Percentiles rank a stretch among this genome's conserved stretches.
Conservation (phyloP, 2,329 filamentous ascomycete species). For the Botryosphaeria dothidea region DNA sequence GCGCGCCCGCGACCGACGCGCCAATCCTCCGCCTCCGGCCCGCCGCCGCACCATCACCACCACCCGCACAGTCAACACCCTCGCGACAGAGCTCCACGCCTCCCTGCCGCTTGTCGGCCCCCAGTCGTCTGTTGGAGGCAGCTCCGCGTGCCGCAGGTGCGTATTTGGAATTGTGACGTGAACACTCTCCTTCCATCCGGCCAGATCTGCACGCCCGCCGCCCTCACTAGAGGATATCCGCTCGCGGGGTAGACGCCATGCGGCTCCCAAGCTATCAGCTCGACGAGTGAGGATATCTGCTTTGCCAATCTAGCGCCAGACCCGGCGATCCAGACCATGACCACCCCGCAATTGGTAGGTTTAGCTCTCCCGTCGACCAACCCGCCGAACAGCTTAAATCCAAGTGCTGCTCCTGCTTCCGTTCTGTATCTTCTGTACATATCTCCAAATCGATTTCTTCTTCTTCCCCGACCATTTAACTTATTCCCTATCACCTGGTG, state of each 20-base stretch:
- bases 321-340: neutral
- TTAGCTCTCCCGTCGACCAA: neutral
- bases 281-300: neutral
- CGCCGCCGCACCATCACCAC: neutral
- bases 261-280: neutral
- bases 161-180: neutral
- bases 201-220: neutral
- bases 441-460: neutral
- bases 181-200: neutral
- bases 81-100: no score
- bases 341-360: neutral
- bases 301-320: neutral
- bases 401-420: neutral
- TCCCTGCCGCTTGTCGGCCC: no score
- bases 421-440: neutral
- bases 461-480: neutral
- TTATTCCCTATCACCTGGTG: neutral
- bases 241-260: neutral
- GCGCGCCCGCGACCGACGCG: neutral
- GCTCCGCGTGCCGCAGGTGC: neutral
- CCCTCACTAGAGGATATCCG: neutral
- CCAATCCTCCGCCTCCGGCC: slow-evolving; percentile 2
- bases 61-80: neutral
- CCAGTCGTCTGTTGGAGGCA: no score
- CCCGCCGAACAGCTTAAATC: neutral